Percentiles rank a stretch among this genome's conserved stretches.
These are phyloP conservation scores for Furcasterigmium furcatum DNA, from an alignment of 2,329 filamentous ascomycete genomes.

Conservation along the genomic window DNA sequence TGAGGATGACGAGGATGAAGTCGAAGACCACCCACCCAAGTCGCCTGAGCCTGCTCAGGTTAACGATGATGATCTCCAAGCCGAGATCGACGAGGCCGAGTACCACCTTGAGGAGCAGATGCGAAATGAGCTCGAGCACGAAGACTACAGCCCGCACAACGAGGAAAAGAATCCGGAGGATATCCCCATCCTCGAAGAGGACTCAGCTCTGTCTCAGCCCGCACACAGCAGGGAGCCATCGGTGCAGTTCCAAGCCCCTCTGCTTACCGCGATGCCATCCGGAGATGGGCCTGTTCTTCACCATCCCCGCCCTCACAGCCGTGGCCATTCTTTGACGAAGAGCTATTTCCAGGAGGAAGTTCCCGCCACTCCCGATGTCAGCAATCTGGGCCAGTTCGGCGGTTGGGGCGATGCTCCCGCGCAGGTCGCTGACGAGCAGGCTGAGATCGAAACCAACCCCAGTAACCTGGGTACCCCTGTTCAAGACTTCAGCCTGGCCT, in stretches of 20 bases:
- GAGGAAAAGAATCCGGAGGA: slow-evolving; percentile 20
- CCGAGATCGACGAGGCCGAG: slow-evolving; percentile 81
- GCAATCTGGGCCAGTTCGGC: slow-evolving; percentile 30
- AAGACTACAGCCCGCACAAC: slow-evolving; percentile 68
- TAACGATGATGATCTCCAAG: slow-evolving; percentile 70
- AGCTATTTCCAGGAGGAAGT: slow-evolving; percentile 56
- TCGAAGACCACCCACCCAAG: slow-evolving; percentile 48
- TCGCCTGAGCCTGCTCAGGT: slow-evolving; percentile 44
- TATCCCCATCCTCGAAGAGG: neutral
- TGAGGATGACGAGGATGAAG: slow-evolving; percentile 67
- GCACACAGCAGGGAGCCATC: slow-evolving; percentile 41
- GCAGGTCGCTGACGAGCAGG: slow-evolving; percentile 47
- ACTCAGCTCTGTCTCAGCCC: slow-evolving; percentile 7
- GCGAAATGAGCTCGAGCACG: slow-evolving; percentile 74
- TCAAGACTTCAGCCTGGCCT: slow-evolving; percentile 43
- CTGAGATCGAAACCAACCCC: slow-evolving; percentile 71
- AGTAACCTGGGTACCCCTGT: slow-evolving; percentile 67
- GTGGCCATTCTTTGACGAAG: slow-evolving; percentile 69
- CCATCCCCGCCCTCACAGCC: slow-evolving; percentile 71
- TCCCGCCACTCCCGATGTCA: slow-evolving; percentile 32
- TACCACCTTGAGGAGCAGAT: slow-evolving; percentile 81
- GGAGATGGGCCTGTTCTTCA: slow-evolving; percentile 58
- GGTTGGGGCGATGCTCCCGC: slow-evolving; percentile 36
- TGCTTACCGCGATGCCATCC: slow-evolving; percentile 50
- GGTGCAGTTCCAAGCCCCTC: slow-evolving; percentile 43